Evolutionary conservation across 352 stramenopile species (phyloP), one percentile per base, ranked within the genome.

Genomic region (Lagenidium giganteum): DNA sequence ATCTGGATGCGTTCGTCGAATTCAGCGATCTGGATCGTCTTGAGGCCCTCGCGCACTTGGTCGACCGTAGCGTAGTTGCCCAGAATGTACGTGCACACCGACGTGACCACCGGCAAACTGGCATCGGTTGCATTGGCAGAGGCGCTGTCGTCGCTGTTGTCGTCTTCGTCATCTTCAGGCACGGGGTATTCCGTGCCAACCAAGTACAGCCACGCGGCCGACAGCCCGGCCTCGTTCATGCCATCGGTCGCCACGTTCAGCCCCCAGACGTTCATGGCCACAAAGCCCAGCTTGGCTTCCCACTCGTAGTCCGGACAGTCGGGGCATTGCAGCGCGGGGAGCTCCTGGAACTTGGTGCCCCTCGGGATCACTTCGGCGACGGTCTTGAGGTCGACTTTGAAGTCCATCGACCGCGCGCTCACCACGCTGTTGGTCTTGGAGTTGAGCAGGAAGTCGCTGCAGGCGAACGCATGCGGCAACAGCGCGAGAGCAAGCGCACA

Each of bases 361-460:
- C 68, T 62, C 8, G 70, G 70, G 16, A 83, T 59, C 24, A 83
- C 66, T 31, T 83, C 70, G 4, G 81, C 36, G 12, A 61, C 37
- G 23, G 50, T 68, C 35, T 57, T 36, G 7, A 83, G 51, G 43
- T 83, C 70, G 6, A 64, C 51, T 25, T 64, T 49, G 43, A 81
- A 83, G 49, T 83, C 70, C 70, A 83, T 83, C 22, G 70, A 61
- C 17, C 70, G 67, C 4, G 54, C 70, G 20, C 59, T 79, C 25
- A 83, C 29, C 42, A 81, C 65, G 12, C 42, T 34, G 1, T 47
- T 49, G 24, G 18, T 42, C 8, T 47, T 51, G 23, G 48, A 22
- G 32, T 77, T 73, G 13, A 78, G 42, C 3, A 64, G 37, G 40
- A 83, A 81, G 49, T 83, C 70, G 2, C 62, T 81, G 54, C 70